Evolutionary conservation across 345 rosid genomes (phyloP).

Genomic region (Eucalyptus marginata): DNA sequence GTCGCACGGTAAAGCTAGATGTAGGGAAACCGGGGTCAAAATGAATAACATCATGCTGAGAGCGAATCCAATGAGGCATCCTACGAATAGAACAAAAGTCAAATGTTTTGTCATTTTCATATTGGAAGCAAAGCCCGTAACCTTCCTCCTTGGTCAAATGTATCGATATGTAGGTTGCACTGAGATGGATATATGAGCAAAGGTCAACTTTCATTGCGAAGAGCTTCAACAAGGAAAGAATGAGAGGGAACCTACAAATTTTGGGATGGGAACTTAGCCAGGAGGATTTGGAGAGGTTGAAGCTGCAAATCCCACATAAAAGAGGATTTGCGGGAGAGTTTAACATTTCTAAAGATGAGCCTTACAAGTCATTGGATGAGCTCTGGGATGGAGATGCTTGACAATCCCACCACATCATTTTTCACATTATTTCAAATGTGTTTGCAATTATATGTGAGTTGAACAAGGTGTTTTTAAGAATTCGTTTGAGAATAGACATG

Average conservation of each 20-base stretch:
- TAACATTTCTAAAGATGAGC: not conserved
- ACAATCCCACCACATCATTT: not conserved
- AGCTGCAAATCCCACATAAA: not conserved
- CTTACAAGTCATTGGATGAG: not conserved
- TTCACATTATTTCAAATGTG: not conserved
- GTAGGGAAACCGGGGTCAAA: not conserved
- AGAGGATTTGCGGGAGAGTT: not conserved
- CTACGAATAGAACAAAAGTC: not conserved
- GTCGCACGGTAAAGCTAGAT: not conserved
- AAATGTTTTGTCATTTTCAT: not conserved
- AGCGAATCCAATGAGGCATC: not conserved
- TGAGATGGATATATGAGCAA: constrained; percentile 1
- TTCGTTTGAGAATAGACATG: not conserved
- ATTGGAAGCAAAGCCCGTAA: not conserved
- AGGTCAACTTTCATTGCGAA: not conserved
- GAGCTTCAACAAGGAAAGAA: constrained; percentile 1
- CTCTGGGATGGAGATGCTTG: not conserved
- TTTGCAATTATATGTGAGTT: not conserved
- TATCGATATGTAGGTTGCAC: not conserved
- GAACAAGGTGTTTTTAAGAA: not conserved
- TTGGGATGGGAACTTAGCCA: not conserved
- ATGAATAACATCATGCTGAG: not conserved
- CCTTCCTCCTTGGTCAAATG: not conserved
- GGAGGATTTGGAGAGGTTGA: not conserved
- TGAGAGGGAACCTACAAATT: not conserved